Conservation (phyloP, 2,329 filamentous ascomycete genomes). For the Grosmannia serpens region DNA sequence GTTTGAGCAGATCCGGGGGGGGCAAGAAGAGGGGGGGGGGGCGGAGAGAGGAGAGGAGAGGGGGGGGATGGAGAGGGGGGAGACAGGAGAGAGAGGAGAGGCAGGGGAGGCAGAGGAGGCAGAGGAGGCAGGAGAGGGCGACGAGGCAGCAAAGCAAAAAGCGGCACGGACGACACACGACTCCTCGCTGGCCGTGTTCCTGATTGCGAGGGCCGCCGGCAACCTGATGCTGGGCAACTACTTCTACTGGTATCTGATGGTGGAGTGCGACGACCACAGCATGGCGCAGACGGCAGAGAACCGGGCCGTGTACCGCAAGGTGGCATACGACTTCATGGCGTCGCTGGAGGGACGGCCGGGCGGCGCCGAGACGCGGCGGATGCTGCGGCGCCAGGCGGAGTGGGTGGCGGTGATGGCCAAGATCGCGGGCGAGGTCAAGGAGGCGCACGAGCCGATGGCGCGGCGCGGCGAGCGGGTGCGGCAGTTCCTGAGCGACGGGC, state of each 20-base stretch:
- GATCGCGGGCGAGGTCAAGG: slow-evolving; percentile 79
- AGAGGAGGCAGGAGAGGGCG: not conserved
- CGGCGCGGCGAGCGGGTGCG: slow-evolving; percentile 79
- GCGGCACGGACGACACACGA: slow-evolving; percentile 50
- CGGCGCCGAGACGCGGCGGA: slow-evolving; percentile 63
- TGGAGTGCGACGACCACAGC: slow-evolving; percentile 82
- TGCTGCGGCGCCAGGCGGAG: slow-evolving; percentile 76
- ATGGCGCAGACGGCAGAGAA: slow-evolving; percentile 60
- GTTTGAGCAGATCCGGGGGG: slow-evolving; percentile 64
- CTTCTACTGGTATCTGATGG: slow-evolving; percentile 97
- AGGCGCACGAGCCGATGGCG: slow-evolving; percentile 63
- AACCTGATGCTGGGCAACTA: slow-evolving; percentile 92
- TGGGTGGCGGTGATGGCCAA: slow-evolving; percentile 78
- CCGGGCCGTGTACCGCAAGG: slow-evolving; percentile 78
- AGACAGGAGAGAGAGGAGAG: not conserved
- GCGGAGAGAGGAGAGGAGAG: slow-evolving; percentile 13
- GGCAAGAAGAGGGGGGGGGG: slow-evolving; percentile 21
- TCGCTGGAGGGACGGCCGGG: slow-evolving; percentile 63
- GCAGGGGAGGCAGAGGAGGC: not conserved
- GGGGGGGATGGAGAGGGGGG: not conserved
- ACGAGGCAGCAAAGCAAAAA: not conserved
- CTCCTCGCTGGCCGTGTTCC: slow-evolving; percentile 78
- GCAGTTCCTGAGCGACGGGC: slow-evolving; percentile 72
- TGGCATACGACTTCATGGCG: slow-evolving; percentile 93
- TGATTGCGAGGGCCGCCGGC: slow-evolving; percentile 75